These are phyloP conservation scores for Zygosaccharomyces kombuchaensis DNA, from an alignment of 805 yeast genomes.

Conservation along the genomic window DNA sequence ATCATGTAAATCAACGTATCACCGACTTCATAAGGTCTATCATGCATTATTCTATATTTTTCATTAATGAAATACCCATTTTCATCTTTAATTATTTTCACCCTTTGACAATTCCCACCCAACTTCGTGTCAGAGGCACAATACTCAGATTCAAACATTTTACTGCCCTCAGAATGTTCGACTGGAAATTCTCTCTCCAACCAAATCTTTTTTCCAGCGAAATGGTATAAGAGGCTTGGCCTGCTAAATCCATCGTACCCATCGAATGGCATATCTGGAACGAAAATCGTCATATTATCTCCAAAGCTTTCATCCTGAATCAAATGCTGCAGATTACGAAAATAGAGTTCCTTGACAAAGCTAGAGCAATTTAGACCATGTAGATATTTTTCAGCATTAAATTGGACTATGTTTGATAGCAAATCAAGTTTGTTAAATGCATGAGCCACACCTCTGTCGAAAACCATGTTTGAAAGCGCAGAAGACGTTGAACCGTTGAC, in stretches of 20 bases:
- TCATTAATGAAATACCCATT: slow-evolving; percentile 49
- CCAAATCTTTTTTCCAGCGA: slow-evolving; percentile 33
- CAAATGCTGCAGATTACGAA: slow-evolving; percentile 51
- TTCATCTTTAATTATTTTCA: slow-evolving; percentile 40
- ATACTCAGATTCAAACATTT: slow-evolving; percentile 46
- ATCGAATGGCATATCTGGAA: slow-evolving; percentile 40
- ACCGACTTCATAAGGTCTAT: slow-evolving; percentile 48
- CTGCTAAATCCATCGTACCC: slow-evolving; percentile 35
- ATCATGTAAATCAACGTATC: slow-evolving; percentile 64
- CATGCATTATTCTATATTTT: slow-evolving; percentile 41
- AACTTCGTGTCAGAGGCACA: slow-evolving; percentile 49
- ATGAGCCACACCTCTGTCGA: slow-evolving; percentile 49
- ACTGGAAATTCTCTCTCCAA: slow-evolving; percentile 20
- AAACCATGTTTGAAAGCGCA: slow-evolving; percentile 38
- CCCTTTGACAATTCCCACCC: slow-evolving; percentile 61
- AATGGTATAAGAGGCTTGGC: slow-evolving; percentile 56
- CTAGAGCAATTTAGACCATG: slow-evolving; percentile 55
- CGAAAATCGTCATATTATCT: slow-evolving; percentile 54
- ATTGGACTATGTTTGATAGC: slow-evolving; percentile 29
- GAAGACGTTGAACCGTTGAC: slow-evolving; percentile 38
- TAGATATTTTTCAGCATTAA: slow-evolving; percentile 55
- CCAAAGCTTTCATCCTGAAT: slow-evolving; percentile 49
- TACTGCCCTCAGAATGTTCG: slow-evolving; percentile 10
- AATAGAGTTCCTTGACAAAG: slow-evolving; percentile 65
- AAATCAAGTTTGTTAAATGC: slow-evolving; percentile 38